Percentiles rank a stretch among this genome's conserved stretches.
Conservation (phyloP, 225 moss, liverwort and hornwort species). For the Anthoceros angustus region DNA sequence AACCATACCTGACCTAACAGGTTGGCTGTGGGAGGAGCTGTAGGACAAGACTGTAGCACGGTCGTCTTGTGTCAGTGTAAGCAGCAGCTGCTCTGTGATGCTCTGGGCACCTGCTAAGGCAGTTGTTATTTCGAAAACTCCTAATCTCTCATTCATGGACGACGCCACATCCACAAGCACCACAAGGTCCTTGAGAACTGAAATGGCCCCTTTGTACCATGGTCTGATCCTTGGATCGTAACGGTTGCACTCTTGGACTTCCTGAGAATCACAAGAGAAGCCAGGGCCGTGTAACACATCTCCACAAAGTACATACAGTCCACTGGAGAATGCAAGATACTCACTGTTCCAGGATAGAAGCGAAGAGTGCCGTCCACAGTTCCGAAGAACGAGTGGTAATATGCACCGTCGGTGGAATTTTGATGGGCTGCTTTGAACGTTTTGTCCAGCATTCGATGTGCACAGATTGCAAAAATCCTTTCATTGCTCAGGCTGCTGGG, state of each 20-base stretch:
- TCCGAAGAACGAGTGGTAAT: conserved; percentile 29
- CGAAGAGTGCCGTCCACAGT: conserved; percentile 24
- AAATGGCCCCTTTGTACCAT: conserved; percentile 23
- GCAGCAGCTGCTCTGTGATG: conserved; percentile 11
- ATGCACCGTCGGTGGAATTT: conserved; percentile 11
- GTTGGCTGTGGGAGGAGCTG: conserved; percentile 4
- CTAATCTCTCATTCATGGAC: conserved; percentile 10
- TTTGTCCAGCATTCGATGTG: conserved; percentile 20
- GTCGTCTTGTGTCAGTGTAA: conserved; percentile 13
- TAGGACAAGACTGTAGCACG: conserved; percentile 15
- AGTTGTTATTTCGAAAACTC: background rate
- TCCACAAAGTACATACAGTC: background rate
- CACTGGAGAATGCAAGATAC: background rate
- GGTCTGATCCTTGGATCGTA: conserved; percentile 27
- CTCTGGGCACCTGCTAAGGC: conserved; percentile 8
- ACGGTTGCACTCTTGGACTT: conserved; percentile 12
- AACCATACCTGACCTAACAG: conserved; percentile 6
- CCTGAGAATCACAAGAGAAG: conserved; percentile 8
- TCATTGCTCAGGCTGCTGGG: conserved; percentile 16
- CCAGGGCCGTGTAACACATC: background rate
- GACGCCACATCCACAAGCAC: conserved; percentile 16
- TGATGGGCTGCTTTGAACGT: conserved; percentile 9
- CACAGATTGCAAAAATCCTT: conserved; percentile 17
- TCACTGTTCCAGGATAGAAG: conserved; percentile 26
- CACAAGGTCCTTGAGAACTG: conserved; percentile 19